Conservation (phyloP, 1,284 basidiomycete genomes). For the Marasmius sp. region DNA sequence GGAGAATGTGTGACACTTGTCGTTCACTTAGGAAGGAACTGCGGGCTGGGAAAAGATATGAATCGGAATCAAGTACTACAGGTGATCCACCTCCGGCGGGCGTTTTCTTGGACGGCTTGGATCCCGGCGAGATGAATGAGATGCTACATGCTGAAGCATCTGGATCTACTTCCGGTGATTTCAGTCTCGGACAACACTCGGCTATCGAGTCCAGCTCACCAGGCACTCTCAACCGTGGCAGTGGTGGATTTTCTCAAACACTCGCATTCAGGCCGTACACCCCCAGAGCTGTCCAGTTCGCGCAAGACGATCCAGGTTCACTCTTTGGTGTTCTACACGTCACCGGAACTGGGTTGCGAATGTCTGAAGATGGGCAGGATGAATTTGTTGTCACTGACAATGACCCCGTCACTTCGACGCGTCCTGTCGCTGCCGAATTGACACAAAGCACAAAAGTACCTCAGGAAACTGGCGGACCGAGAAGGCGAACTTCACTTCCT, state of each 20-base stretch:
- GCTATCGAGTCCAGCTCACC: background rate
- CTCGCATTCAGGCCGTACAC: background rate
- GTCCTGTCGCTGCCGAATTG: background rate
- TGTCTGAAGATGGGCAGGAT: background rate
- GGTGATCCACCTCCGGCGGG: background rate
- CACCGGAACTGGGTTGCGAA: background rate
- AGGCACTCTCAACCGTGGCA: background rate
- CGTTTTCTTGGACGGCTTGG: background rate
- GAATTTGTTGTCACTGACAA: background rate
- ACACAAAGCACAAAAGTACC: background rate
- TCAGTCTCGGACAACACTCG: background rate
- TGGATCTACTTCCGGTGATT: background rate
- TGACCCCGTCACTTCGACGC: background rate
- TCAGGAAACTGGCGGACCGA: background rate
- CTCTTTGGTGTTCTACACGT: background rate
- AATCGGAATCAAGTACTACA: background rate
- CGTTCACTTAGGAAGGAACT: constrained; percentile 25
- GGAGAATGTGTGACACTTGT: constrained; percentile 47
- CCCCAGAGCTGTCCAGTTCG: background rate
- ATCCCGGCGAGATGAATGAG: background rate
- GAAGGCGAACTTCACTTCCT: background rate
- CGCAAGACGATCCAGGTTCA: background rate
- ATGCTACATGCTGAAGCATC: background rate
- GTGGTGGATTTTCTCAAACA: background rate
- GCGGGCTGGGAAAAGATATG: background rate